Evolutionary conservation across 768 basidiomycete species (phyloP), one percentile per base, ranked within the genome.

Genomic region (Hysterangium stoloniferum): DNA sequence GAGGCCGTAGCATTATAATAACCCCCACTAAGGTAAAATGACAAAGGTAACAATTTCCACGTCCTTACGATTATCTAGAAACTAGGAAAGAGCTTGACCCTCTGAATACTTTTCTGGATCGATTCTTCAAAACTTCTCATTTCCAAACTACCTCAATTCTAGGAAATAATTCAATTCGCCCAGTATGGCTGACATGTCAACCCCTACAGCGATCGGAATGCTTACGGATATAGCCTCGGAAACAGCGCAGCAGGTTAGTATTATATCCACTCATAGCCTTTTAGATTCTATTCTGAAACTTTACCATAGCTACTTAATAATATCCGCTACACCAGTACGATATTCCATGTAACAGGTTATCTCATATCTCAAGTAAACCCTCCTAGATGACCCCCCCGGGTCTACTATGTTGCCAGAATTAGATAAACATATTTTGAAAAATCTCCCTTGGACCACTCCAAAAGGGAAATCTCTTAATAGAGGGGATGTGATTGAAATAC

Each of bases 401-500:
- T 53, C 57, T 41, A 67, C 68, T 25, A 55, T 58, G 15, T 62
- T 72, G 25, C 59, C 67, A 15, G 56, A 57, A 12, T 59, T 72
- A 36, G 72, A 74, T 57, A 55, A 58, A 13, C 61, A 66, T 54
- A 57, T 59, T 6, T 38, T 56, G 28, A 35, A 33, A n/a, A 20
- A 22, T 45, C 29, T 22, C n/a, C 13, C 15, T 22, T 4, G 20
- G 22, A 15, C 4, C 40, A 3, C 51, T 2, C 28, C 52, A 1
- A 8, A 32, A 4, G 46, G 24, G 6, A 59, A 68, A 24, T 62
- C 71, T 24, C 58, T 79, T 29, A 55, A 63, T 38, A 67, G 71
- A 40, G 83, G 83, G 31, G 82, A 88, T 61, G 72, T 86, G 34
- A 66, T 91, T 55, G 83, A 87, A 64, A 71, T 93, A 19, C 83